Base-by-base conservation (phyloP, 768 basidiomycete genomes). In the Mrakia gelida region DNA sequence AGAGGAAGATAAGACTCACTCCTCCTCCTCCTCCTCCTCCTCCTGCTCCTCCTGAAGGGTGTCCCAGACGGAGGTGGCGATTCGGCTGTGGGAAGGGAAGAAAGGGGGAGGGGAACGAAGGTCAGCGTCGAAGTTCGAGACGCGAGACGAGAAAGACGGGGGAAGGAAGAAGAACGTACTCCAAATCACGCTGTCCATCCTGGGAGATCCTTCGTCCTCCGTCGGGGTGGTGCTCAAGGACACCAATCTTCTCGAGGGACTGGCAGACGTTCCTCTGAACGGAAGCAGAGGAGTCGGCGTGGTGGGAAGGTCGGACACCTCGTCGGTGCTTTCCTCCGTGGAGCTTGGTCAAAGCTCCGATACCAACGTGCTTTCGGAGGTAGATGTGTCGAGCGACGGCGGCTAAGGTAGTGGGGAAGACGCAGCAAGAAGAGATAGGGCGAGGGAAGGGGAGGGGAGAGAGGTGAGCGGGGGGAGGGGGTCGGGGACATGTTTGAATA, bases 321-420 rank as follows among this genome's bases (percentile, higher is more conserved):
- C 97, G 92, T 83, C 94, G 89, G 88, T 95, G 94, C 84, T 93
- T 91, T 80, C 93, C 92, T 85, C 97, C 97, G 87, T 98, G 95
- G 61, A 98, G 92, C 89, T 97, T 98, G 86, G 89, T 91, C 54
- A 97, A 89, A 41, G 84, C 84, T 82, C 94, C 95, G 80, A 96
- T 90, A 83, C 95, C 95, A 82, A 95, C 93, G 84, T 93, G 92
- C 88, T 96, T 95, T 85, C 96, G 93, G 85, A 99, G 92, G 90
- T 99, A 98, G 86, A 98, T 97, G 91, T 98, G 96, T 84, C 96
- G 92, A 86, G 96, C 96, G 83, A 98, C 87, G 80, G 95, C 93
- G 85, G 95, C 95, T 97, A 82, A 43, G 43, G 52, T 65, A 30
- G 16, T 21, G 52, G 15, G 49, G 41, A 30, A 18, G 65, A 72